A percentile compares a stretch with the other conserved stretches of the same genome.
Conservation (phyloP, 495 filamentous ascomycete genomes). For the Annulohypoxylon maeteangense region DNA sequence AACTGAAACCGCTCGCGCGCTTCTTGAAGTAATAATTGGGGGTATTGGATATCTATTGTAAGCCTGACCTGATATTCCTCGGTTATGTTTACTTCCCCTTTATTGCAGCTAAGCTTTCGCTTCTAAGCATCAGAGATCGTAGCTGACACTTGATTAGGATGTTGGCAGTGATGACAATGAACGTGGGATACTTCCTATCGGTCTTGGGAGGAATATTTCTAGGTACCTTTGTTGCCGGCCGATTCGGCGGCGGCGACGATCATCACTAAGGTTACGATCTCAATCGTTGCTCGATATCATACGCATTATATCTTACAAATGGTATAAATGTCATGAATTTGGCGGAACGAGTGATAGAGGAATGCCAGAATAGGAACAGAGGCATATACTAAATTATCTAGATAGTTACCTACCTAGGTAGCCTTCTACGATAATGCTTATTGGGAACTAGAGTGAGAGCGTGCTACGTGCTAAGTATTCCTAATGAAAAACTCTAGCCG, state of each 20-base stretch:
- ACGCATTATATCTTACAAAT: not conserved
- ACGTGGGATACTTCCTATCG: slow-evolving; percentile 86
- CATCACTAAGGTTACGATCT: slow-evolving; percentile 24
- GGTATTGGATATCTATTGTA: slow-evolving; percentile 84
- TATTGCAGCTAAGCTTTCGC: not conserved
- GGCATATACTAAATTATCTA: too few relatives aligned
- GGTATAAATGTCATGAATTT: too few relatives aligned
- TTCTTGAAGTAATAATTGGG: slow-evolving; percentile 67
- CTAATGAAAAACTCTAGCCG: too few relatives aligned
- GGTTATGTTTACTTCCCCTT: not conserved
- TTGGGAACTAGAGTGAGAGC: too few relatives aligned
- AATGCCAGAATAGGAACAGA: too few relatives aligned
- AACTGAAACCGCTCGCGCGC: slow-evolving; percentile 35
- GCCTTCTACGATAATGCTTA: too few relatives aligned
- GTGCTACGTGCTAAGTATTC: too few relatives aligned
- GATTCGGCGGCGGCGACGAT: slow-evolving; percentile 32
- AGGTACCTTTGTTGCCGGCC: slow-evolving; percentile 75
- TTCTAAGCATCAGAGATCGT: not conserved
- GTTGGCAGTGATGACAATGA: slow-evolving; percentile 91
- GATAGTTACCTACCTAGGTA: too few relatives aligned
- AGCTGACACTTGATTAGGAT: slow-evolving; percentile 64
- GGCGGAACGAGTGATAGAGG: not conserved
- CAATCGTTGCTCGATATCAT: not conserved
- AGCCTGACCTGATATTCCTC: slow-evolving; percentile 42
- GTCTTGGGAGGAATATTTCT: slow-evolving; percentile 79